phyloP scores from a whole-genome alignment of 2,329 filamentous ascomycete genomes.

The Alternaria metachromatica region DNA sequence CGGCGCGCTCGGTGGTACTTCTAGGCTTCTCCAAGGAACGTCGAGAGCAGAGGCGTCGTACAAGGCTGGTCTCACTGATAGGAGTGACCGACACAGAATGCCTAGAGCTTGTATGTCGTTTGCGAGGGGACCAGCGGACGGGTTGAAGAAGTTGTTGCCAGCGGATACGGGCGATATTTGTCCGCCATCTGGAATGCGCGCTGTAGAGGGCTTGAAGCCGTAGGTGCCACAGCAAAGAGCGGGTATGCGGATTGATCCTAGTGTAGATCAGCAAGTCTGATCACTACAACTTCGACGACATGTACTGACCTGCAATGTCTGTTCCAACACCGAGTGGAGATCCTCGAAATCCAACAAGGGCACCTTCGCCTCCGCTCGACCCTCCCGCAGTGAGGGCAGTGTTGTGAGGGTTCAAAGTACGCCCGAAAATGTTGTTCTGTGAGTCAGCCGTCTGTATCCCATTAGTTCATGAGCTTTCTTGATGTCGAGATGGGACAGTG shows the following conservation, averaged over 20 bases:
- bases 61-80: slow-evolving; percentile 2
- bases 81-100: background rate
- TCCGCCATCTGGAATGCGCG: slow-evolving; percentile 53
- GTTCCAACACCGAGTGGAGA: slow-evolving; percentile 66
- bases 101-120: slow-evolving; percentile 3
- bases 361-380: slow-evolving; percentile 68
- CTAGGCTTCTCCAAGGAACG: slow-evolving; percentile 3
- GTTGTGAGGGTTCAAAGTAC: slow-evolving; percentile 66
- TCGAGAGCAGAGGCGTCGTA: slow-evolving; percentile 6
- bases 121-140: slow-evolving; percentile 5
- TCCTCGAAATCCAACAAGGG: slow-evolving; percentile 64
- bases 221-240: slow-evolving; percentile 60
- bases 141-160: slow-evolving; percentile 4
- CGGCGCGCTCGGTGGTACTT: background rate
- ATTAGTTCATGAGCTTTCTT: slow-evolving; percentile 20
- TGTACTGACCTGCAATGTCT: slow-evolving; percentile 56
- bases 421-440: slow-evolving; percentile 68
- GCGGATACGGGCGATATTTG: background rate
- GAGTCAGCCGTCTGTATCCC: slow-evolving; percentile 58
- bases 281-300: background rate
- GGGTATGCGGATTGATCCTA: slow-evolving; percentile 55
- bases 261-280: background rate
- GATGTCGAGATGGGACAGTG: background rate
- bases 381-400: slow-evolving; percentile 66
- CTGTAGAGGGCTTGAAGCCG: slow-evolving; percentile 60